These are phyloP conservation scores for Botrytis paeoniae DNA, from an alignment of 2,329 filamentous ascomycete species.

Conservation along the genomic window DNA sequence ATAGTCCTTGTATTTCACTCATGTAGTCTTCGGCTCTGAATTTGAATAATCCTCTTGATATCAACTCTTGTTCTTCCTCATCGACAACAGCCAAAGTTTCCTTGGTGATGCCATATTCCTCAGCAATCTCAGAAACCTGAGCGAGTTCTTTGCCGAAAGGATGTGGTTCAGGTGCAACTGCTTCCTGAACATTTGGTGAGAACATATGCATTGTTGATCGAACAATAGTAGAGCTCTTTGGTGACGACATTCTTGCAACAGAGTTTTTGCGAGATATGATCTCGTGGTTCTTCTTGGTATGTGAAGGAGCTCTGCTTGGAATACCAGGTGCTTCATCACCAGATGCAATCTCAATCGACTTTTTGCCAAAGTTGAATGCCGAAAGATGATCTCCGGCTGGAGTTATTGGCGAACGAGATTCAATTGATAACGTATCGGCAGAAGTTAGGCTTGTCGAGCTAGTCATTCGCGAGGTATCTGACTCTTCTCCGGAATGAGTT, in stretches of 20 bases:
- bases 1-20: slow-evolving; percentile 68
- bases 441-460: slow-evolving; percentile 45
- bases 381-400: slow-evolving; percentile 65
- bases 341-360: slow-evolving; percentile 39
- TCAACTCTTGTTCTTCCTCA: slow-evolving; percentile 70
- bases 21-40: slow-evolving; percentile 82
- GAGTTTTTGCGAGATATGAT: slow-evolving; percentile 68
- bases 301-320: slow-evolving; percentile 75
- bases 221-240: slow-evolving; percentile 57
- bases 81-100: slow-evolving; percentile 59
- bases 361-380: slow-evolving; percentile 53
- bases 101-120: slow-evolving; percentile 69
- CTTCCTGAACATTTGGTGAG: slow-evolving; percentile 28
- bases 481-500: slow-evolving; percentile 61
- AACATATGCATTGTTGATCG: slow-evolving; percentile 48
- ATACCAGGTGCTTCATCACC: slow-evolving; percentile 56
- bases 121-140: slow-evolving; percentile 87
- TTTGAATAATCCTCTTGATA: slow-evolving; percentile 65
- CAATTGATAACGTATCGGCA: slow-evolving; percentile 44
- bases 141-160: slow-evolving; percentile 89
- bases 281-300: slow-evolving; percentile 85
- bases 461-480: slow-evolving; percentile 55
- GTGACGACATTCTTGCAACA: slow-evolving; percentile 57
- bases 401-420: slow-evolving; percentile 39
- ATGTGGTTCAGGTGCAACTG: slow-evolving; percentile 48